Evolutionary conservation across 2,329 filamentous ascomycete species (phyloP).

Genomic region (Arthrobotrys conoides): DNA sequence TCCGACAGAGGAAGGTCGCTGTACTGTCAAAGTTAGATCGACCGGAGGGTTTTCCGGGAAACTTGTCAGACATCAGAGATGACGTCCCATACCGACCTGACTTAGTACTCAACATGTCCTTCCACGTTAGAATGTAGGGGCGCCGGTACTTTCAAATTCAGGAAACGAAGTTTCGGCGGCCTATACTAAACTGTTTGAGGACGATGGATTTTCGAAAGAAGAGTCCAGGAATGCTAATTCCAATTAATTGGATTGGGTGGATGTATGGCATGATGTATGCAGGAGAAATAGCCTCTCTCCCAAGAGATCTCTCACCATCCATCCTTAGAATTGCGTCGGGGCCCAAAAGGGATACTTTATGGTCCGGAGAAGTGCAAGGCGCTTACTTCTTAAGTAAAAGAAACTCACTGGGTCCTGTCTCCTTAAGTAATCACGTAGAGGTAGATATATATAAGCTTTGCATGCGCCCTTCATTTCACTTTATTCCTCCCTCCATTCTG

Average conservation of each 20-base stretch:
- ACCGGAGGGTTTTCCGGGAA: constrained; percentile 2
- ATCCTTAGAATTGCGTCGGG: constrained; percentile 6
- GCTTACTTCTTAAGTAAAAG: background rate
- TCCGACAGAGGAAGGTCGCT: background rate
- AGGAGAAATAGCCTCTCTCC: constrained; percentile 1
- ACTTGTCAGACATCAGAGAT: constrained; percentile 20
- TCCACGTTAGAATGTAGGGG: background rate
- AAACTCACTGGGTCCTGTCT: no score
- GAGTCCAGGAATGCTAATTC: constrained; percentile 17
- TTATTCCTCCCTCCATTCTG: background rate
- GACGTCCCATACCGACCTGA: background rate
- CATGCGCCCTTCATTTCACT: background rate
- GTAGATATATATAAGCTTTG: constrained; percentile 27
- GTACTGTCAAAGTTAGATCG: constrained; percentile 13
- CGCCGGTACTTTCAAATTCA: background rate
- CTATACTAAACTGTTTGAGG: constrained; percentile 23
- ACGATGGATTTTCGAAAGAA: background rate
- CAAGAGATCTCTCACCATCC: constrained; percentile 10
- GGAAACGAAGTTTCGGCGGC: constrained; percentile 10
- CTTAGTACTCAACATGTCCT: background rate
- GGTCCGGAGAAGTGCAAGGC: background rate
- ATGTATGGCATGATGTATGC: constrained; percentile 10
- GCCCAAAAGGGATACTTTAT: constrained; percentile 11
- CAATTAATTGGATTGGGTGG: background rate
- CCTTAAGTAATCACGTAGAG: no score